These are phyloP conservation scores for Claviceps humidiphila DNA, from an alignment of 2,329 filamentous ascomycete genomes.

Conservation along the genomic window DNA sequence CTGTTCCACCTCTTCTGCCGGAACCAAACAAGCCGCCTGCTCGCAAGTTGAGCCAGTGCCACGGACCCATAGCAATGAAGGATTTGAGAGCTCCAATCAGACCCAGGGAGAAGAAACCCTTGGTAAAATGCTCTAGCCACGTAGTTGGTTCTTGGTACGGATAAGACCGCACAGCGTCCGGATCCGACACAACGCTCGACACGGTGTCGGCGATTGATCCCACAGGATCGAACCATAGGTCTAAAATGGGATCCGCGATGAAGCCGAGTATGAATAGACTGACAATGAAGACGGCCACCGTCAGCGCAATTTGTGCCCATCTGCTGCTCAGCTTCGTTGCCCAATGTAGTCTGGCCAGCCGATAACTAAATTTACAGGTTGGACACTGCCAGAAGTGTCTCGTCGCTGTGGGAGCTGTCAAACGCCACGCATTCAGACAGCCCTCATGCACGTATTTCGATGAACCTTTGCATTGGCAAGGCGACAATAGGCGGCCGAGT, in stretches of 20 bases:
- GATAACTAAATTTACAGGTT: slow-evolving; percentile 76
- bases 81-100: slow-evolving; percentile 76
- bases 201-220: slow-evolving; percentile 44
- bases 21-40: slow-evolving; percentile 41
- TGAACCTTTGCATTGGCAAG: slow-evolving; percentile 87
- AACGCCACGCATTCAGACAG: slow-evolving; percentile 73
- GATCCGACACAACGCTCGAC: slow-evolving; percentile 28
- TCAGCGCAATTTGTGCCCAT: slow-evolving; percentile 55
- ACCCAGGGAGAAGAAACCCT: slow-evolving; percentile 82
- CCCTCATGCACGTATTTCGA: slow-evolving; percentile 90
- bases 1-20: slow-evolving; percentile 45
- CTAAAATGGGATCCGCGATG: slow-evolving; percentile 82
- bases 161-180: slow-evolving; percentile 21
- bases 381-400: slow-evolving; percentile 79
- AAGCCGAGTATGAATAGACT: slow-evolving; percentile 79
- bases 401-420: slow-evolving; percentile 48
- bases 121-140: slow-evolving; percentile 76
- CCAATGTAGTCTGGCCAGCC: slow-evolving; percentile 64
- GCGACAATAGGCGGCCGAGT: slow-evolving; percentile 67
- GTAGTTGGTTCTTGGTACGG: slow-evolving; percentile 38
- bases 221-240: slow-evolving; percentile 70
- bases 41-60: slow-evolving; percentile 64
- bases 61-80: slow-evolving; percentile 59
- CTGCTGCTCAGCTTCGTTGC: slow-evolving; percentile 55
- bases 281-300: slow-evolving; percentile 54